Base-by-base conservation (phyloP, 1,284 basidiomycete genomes). In the Inonotus hispidus region DNA sequence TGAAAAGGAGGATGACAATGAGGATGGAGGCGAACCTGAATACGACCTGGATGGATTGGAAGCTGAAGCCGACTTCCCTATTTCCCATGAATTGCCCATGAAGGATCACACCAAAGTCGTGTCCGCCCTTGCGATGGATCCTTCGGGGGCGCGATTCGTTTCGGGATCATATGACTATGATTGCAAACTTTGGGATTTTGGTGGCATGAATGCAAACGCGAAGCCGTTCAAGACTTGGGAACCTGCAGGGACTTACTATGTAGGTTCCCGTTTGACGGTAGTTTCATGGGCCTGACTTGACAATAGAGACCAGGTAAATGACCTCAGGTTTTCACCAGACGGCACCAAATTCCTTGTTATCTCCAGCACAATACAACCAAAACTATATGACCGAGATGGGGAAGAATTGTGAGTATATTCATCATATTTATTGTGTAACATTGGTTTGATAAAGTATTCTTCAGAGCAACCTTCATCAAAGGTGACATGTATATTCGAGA, bases 171-270 rank as follows among this genome's bases (percentile, higher is more conserved):
- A 98, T 74, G 97, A 99, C 75, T 98, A 98, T 71, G 93, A 96
- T 73, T 89, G 92, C 74, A 98, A 98, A 74, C 75, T 99, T 57
- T 99, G 95, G 95, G 97, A 99, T 74, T 99, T 99, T 75, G 97
- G 96, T 68, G 97, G 97, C 6, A 99, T 99, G 96, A 90, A 92
- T 68, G 77, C 81, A 65, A 46, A 50, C 11, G 54, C 82, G 90
- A 91, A 92, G 71, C 95, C 97, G 14, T 99, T 99, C 83, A 92
- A 94, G 75, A 91, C 84, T 65, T 98, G 92, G 83, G 95, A 99
- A 73, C 92, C 95, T 62, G 87, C 90, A 61, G 94, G 92, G 63
- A 92, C 87, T 67, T 98, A 99, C 75, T 88, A 95, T 76, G 93
- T 95, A 70, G 59, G 89, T 79, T 39, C 58, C 50, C 41, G 53